phyloP scores from a whole-genome alignment of 2,329 filamentous ascomycete species.

The Albifimbria verrucaria region DNA sequence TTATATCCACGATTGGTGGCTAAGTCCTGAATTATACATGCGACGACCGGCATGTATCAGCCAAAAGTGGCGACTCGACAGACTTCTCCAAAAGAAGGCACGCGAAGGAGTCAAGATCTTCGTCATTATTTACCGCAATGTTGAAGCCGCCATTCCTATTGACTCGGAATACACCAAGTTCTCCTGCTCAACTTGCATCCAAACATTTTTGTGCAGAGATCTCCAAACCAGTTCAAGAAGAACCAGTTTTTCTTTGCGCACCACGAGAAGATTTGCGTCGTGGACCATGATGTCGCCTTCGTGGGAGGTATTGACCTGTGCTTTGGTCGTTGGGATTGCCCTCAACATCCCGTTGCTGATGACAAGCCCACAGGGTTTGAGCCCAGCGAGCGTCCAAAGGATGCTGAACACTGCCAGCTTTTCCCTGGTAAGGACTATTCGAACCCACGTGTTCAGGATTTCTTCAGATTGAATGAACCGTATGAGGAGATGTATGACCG shows the following conservation, averaged over 20 bases:
- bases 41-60: slow-evolving; percentile 90
- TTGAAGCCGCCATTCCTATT: slow-evolving; percentile 94
- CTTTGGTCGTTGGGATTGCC: slow-evolving; percentile 96
- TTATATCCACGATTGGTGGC: slow-evolving; percentile 99
- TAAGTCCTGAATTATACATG: slow-evolving; percentile 95
- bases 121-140: slow-evolving; percentile 95
- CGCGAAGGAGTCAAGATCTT: slow-evolving; percentile 96
- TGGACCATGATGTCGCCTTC: slow-evolving; percentile 95
- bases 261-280: slow-evolving; percentile 95
- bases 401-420: slow-evolving; percentile 90
- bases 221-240: slow-evolving; percentile 96
- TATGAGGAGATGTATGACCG: slow-evolving; percentile 99
- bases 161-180: slow-evolving; percentile 98
- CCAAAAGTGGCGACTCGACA: slow-evolving; percentile 94
- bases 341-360: slow-evolving; percentile 85
- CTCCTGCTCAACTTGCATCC: slow-evolving; percentile 91
- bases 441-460: slow-evolving; percentile 92
- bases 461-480: slow-evolving; percentile 86
- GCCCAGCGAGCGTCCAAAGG: slow-evolving; percentile 67
- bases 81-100: slow-evolving; percentile 89
- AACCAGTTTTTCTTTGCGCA: slow-evolving; percentile 99
- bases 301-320: slow-evolving; percentile 94
- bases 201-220: slow-evolving; percentile 93
- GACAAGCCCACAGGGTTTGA: slow-evolving; percentile 97
- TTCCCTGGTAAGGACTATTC: slow-evolving; percentile 99